Evolutionary conservation across 768 basidiomycete species (phyloP), one percentile per base, ranked within the genome.

Genomic region (Lentinula lateritia): DNA sequence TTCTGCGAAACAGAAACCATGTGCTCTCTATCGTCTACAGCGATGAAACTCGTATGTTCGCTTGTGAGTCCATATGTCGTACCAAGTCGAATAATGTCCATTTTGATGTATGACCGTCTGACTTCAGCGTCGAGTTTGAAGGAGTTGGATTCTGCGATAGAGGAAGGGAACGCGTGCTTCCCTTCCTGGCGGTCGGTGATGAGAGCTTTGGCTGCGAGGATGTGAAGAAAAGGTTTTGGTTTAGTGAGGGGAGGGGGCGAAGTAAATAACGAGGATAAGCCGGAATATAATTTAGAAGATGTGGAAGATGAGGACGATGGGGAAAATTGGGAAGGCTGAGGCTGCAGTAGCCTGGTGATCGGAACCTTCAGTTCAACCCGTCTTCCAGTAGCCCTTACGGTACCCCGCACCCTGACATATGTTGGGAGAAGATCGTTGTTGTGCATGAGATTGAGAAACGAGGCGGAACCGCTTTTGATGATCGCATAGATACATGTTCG

Each of bases 401-500:
- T 10, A 10, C 52, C 52, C 36, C 16, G 5, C 5, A 53, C 8
- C 18, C 18, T 53, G 32, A 53, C 34, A 8, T 12, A 52, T 23
- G 10, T 52, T 9, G 23, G 50, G 16, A 46, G 23, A 23, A 2
- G 23, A 23, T 23, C 6, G 50, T 7, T 5, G 28, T 3, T 28
- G 28, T 28, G 28, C 28, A 2, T 28, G 28, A 28, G 28, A 28
- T 28, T 28, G 28, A 28, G 28, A 28, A 28, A 28, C 28, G 28
- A 28, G 28, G 28, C 28, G 28, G 28, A 28, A 28, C 34, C 5
- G 13, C 15, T 36, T 7, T 35, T 16, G 23, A 62, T 9, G 12
- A 62, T 45, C 16, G 61, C 61, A n/a, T 58, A 62, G n/a, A 62
- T 35, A 0, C 36, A 28, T 12, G 53, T 39, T 46, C 61, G n/a